Evolutionary conservation across 768 basidiomycete species (phyloP), one percentile per base, ranked within the genome.

Genomic region (Trametes meyenii): DNA sequence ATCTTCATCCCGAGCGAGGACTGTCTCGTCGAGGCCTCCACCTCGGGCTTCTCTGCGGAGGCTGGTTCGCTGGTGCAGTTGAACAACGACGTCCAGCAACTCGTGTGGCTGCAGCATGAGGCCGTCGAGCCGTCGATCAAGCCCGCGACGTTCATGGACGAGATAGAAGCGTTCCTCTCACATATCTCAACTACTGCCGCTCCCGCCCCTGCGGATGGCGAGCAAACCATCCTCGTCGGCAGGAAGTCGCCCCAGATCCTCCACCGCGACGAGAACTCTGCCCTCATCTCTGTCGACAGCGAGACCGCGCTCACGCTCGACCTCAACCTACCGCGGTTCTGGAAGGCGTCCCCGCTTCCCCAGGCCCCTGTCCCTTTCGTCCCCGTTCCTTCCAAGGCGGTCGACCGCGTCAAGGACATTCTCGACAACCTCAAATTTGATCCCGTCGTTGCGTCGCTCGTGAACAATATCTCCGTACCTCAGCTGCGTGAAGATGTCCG

Each of bases 401-500:
- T 85, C 33, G 75, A 81, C 4, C 81, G 82, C 61, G 79, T 94
- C 43, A 78, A 82, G 52, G 71, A 79, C 17, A 77, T 92, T 62
- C 82, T 93, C 26, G 67, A 75, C 2, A 72, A 76, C 11, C 76
- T 94, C 55, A 81, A 80, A 68, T 94, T 93, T 70, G 79, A 90
- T 67, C 85, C 92, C 11, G 75, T 78, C 51, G 75, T 96, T 50
- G 86, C 29, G 29, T 77, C 81, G 39, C 78, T 90, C 58, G 84
- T 94, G 24, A 81, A 83, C 60, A 85, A 86, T 51, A 80, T 96
- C 57, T 89, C 88, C 33, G 66, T 88, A 14, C 72, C 81, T 11
- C 82, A 85, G 66, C 84, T 96, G 75, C 78, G 78, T 60, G 79
- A 82, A 44, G 89, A 93, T 72, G 81, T 95, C 48, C 82, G 86